Evolutionary conservation across 1,139 yeast genomes (phyloP).

Genomic region (Yamadazyma jaroonii): DNA sequence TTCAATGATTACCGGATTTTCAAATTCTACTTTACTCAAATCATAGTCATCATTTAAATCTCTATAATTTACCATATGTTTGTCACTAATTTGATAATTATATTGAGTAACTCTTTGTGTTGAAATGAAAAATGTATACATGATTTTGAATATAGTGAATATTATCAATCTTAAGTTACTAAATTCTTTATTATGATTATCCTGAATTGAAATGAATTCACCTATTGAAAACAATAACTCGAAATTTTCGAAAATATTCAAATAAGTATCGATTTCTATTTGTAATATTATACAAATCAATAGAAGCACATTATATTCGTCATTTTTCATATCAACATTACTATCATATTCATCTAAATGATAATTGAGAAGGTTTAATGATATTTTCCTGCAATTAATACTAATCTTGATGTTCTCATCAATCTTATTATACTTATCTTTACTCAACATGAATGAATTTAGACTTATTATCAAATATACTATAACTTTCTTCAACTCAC

Average conservation of each 20-base stretch:
- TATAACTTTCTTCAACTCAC: slow-evolving; percentile 24
- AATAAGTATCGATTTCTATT: slow-evolving; percentile 36
- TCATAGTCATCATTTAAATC: slow-evolving; percentile 39
- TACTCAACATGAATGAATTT: slow-evolving; percentile 23
- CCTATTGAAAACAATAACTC: slow-evolving; percentile 45
- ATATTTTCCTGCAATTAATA: slow-evolving; percentile 38
- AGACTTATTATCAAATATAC: slow-evolving; percentile 27
- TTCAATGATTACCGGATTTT: slow-evolving; percentile 3
- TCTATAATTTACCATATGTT: slow-evolving; percentile 28
- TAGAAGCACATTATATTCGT: slow-evolving; percentile 23
- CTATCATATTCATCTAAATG: slow-evolving; percentile 45
- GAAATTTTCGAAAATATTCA: slow-evolving; percentile 42
- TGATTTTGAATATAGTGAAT: slow-evolving; percentile 26
- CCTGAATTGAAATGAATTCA: slow-evolving; percentile 21
- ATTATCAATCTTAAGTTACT: slow-evolving; percentile 16
- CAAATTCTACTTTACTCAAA: slow-evolving; percentile 18
- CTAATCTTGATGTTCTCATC: slow-evolving; percentile 28
- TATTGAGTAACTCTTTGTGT: slow-evolving; percentile 39
- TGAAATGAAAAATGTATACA: slow-evolving; percentile 33
- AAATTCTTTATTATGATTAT: slow-evolving; percentile 10
- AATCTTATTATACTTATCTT: slow-evolving; percentile 14
- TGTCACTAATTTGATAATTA: slow-evolving; percentile 36
- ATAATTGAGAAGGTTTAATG: slow-evolving; percentile 33
- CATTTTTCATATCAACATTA: slow-evolving; percentile 17
- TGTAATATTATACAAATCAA: slow-evolving; percentile 34